These are phyloP conservation scores for Neurospora sp. DNA, from an alignment of 495 filamentous ascomycete species.

Conservation along the genomic window DNA sequence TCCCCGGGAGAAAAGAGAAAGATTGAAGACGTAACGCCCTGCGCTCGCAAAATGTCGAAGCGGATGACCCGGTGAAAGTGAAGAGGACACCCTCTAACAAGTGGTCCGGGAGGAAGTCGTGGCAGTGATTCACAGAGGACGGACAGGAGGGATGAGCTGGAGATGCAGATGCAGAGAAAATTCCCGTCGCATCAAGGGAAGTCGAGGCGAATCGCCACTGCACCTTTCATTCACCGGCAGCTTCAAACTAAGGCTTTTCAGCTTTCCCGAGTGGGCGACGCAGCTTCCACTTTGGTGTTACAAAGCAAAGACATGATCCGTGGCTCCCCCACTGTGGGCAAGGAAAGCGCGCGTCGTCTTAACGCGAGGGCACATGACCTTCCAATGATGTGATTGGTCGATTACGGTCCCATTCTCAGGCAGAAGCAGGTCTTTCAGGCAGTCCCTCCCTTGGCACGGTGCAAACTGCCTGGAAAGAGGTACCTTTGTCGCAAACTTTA, in stretches of 20 bases:
- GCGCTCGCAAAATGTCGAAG: not conserved
- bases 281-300: not conserved
- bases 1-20: not conserved
- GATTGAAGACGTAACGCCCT: not conserved
- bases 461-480: not conserved
- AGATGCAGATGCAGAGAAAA: not conserved
- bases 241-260: not conserved
- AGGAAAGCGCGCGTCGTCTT: constrained; percentile 9
- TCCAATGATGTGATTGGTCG: constrained; percentile 2
- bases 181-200: not conserved
- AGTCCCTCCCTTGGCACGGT: not conserved
- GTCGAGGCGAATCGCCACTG: not conserved
- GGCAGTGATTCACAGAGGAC: not conserved
- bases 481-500: constrained; percentile 20
- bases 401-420: not conserved
- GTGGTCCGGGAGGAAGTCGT: not conserved
- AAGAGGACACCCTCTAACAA: not conserved
- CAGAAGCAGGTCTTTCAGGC: constrained; percentile 6
- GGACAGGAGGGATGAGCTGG: not conserved
- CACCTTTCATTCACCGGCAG: not conserved
- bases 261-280: not conserved
- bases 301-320: not conserved
- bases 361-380: constrained; percentile 21
- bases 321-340: not conserved
- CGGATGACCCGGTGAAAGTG: not conserved